These are phyloP conservation scores for Huntiella abstrusa DNA, from an alignment of 2,329 filamentous ascomycete genomes.

Conservation along the genomic window DNA sequence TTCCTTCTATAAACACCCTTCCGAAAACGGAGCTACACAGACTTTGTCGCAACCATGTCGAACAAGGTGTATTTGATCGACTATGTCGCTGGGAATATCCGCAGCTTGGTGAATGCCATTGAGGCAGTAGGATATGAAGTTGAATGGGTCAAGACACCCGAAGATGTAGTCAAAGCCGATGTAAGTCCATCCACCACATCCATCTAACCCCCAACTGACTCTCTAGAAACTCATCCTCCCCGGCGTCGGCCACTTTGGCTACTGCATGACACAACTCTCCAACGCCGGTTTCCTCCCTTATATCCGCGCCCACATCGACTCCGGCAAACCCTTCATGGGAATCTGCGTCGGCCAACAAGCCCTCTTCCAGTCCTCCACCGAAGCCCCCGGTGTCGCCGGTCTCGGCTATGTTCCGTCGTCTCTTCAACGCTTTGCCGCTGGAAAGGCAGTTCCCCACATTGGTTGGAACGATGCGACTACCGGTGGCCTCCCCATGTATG, in stretches of 20 bases:
- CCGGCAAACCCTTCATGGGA: slow-evolving; percentile 94
- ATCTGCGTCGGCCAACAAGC: slow-evolving; percentile 92
- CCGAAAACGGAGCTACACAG: slow-evolving; percentile 7
- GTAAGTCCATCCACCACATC: slow-evolving; percentile 27
- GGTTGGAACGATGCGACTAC: slow-evolving; percentile 89
- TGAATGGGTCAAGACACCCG: slow-evolving; percentile 74
- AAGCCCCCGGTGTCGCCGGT: slow-evolving; percentile 53
- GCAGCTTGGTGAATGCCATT: slow-evolving; percentile 91
- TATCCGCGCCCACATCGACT: slow-evolving; percentile 61
- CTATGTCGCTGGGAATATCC: slow-evolving; percentile 92
- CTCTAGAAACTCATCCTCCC: slow-evolving; percentile 77
- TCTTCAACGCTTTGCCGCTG: slow-evolving; percentile 54
- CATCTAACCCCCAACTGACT: not conserved
- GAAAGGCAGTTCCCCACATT: slow-evolving; percentile 94
- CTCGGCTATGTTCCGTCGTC: slow-evolving; percentile 54
- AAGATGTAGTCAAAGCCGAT: slow-evolving; percentile 69
- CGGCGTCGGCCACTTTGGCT: slow-evolving; percentile 92
- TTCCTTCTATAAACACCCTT: not conserved
- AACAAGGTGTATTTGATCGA: slow-evolving; percentile 61
- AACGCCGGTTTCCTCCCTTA: slow-evolving; percentile 69
- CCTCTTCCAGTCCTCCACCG: slow-evolving; percentile 69
- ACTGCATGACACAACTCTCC: slow-evolving; percentile 74
- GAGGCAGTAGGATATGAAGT: slow-evolving; percentile 88
- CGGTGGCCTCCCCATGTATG: slow-evolving; percentile 44
- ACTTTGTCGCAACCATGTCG: slow-evolving; percentile 30